A percentile compares a stretch with the other conserved stretches of the same genome.
These are phyloP conservation scores for Inonotus obliquus DNA, from an alignment of 1,284 basidiomycete genomes.

Conservation along the genomic window DNA sequence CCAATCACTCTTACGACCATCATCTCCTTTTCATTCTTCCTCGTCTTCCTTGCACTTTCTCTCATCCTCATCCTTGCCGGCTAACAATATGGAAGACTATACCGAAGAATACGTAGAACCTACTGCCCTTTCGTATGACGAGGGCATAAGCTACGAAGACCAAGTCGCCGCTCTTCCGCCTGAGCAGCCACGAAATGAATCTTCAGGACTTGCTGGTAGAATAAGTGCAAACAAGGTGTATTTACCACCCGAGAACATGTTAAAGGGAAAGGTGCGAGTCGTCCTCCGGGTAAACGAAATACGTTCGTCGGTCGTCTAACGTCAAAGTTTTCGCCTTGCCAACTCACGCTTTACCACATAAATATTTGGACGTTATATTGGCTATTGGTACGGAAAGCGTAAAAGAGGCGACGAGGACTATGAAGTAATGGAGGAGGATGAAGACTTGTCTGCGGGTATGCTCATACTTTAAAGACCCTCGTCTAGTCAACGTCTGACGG, in stretches of 20 bases:
- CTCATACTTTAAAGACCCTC: background rate
- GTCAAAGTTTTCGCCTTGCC: conserved; percentile 33
- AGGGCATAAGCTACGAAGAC: conserved; percentile 45
- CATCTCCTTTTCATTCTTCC: no score
- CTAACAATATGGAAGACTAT: conserved; percentile 34
- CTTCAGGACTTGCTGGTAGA: conserved; percentile 46
- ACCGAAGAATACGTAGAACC: conserved; percentile 23
- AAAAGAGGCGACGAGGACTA: conserved; percentile 39
- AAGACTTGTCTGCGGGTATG: conserved; percentile 42
- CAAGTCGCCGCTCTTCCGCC: conserved; percentile 31
- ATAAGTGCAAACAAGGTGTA: conserved; percentile 67
- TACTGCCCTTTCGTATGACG: conserved; percentile 46
- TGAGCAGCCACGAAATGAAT: conserved; percentile 12
- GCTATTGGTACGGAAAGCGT: conserved; percentile 41
- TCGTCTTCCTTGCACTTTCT: background rate
- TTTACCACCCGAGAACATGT: conserved; percentile 55
- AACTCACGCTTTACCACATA: background rate
- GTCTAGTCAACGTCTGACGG: conserved; percentile 5
- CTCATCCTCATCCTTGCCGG: background rate
- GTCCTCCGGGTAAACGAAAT: conserved; percentile 10
- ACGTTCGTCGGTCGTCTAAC: conserved; percentile 28
- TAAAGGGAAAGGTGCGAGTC: conserved; percentile 65
- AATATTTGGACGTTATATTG: conserved; percentile 21
- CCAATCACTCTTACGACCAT: background rate
- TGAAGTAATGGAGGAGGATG: conserved; percentile 33